Percentiles rank a stretch among this genome's conserved stretches.
These are phyloP conservation scores for Claviceps pazoutovae DNA, from an alignment of 2,329 filamentous ascomycete species.

Conservation along the genomic window DNA sequence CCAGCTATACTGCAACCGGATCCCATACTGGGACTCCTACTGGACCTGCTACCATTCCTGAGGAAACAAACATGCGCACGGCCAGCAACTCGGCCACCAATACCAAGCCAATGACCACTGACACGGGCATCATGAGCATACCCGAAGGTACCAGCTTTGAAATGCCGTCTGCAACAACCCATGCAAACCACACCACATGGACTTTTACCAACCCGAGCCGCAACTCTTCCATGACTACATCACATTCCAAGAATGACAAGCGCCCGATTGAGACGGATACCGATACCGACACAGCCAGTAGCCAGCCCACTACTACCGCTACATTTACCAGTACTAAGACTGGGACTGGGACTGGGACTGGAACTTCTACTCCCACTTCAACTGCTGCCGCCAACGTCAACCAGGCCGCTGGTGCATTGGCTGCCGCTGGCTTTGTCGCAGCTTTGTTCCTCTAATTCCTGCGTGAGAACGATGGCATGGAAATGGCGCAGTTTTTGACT, in stretches of 20 bases:
- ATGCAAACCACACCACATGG: background rate
- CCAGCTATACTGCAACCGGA: conserved; percentile 11
- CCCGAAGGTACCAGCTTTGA: conserved; percentile 46
- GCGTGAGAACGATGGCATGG: background rate
- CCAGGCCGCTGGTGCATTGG: conserved; percentile 21
- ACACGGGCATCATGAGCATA: conserved; percentile 7
- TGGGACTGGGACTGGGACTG: too few relatives aligned
- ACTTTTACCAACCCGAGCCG: background rate
- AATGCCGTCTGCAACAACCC: conserved; percentile 28
- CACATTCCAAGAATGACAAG: background rate
- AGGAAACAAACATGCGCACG: background rate
- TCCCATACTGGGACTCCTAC: background rate
- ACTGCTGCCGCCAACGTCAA: conserved; percentile 17
- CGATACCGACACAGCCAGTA: conserved; percentile 1
- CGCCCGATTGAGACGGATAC: background rate
- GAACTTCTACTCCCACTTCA: conserved; percentile 8
- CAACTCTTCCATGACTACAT: conserved; percentile 1
- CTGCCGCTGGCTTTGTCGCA: conserved; percentile 24
- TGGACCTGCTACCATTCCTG: too few relatives aligned
- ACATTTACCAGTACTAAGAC: conserved; percentile 2
- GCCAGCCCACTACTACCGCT: conserved; percentile 1
- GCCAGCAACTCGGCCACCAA: background rate
- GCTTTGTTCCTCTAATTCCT: conserved; percentile 26
- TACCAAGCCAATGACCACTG: background rate
- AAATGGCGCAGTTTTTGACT: too few relatives aligned